These are phyloP conservation scores for Stephania yunnanensis DNA, from an alignment of 164 flowering plant species.

Conservation along the genomic window DNA sequence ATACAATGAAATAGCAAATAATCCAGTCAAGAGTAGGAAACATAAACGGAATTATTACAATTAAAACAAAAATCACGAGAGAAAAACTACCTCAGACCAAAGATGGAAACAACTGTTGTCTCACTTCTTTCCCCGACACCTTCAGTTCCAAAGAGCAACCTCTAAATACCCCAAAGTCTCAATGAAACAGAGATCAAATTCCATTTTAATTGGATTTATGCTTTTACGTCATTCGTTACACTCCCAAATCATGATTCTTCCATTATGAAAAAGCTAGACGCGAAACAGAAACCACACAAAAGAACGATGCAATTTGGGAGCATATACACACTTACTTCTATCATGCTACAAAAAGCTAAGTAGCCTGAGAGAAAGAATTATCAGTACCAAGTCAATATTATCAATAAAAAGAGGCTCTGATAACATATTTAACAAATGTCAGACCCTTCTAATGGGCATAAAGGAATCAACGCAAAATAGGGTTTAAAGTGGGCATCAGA, in stretches of 20 bases:
- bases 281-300: conserved; percentile 13
- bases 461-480: conserved; percentile 21
- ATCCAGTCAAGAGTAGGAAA: background rate
- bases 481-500: conserved; percentile 45
- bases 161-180: background rate
- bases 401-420: conserved; percentile 9
- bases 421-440: conserved; percentile 9
- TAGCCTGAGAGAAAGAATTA: conserved; percentile 16
- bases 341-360: conserved; percentile 12
- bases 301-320: conserved; percentile 1
- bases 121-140: conserved; percentile 8
- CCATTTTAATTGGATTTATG: conserved; percentile 3
- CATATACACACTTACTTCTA: conserved; percentile 13
- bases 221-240: background rate
- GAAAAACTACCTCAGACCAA: conserved; percentile 4
- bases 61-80: background rate
- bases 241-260: background rate
- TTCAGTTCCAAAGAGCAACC: conserved; percentile 2
- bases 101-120: background rate
- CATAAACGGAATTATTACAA: conserved; percentile 1
- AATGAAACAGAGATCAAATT: conserved; percentile 3
- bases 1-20: background rate
- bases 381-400: conserved; percentile 4
- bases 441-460: conserved; percentile 21
- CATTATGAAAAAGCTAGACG: conserved; percentile 7